These are phyloP conservation scores for Hypomyces perniciosus DNA, from an alignment of 2,329 filamentous ascomycete species.

Conservation along the genomic window DNA sequence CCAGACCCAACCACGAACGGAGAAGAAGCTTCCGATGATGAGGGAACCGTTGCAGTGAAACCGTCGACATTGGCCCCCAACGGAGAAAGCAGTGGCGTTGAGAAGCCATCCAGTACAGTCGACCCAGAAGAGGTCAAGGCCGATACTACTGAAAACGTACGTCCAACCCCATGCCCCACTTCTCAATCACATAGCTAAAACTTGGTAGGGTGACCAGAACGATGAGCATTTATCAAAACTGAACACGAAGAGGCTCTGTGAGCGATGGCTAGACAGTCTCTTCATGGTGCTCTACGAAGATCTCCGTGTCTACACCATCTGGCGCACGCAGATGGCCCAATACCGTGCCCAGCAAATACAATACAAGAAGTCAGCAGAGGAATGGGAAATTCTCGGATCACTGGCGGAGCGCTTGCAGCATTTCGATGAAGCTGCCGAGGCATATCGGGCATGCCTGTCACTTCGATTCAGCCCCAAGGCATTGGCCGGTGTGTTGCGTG, in stretches of 20 bases:
- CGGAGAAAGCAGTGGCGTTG: slow-evolving; percentile 44
- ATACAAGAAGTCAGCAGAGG: slow-evolving; percentile 93
- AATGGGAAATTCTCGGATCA: slow-evolving; percentile 96
- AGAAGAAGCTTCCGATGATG: slow-evolving; percentile 31
- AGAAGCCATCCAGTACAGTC: slow-evolving; percentile 74
- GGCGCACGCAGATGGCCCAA: slow-evolving; percentile 96
- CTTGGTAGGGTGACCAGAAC: slow-evolving; percentile 50
- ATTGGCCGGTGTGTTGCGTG: slow-evolving; percentile 73
- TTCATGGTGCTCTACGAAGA: slow-evolving; percentile 99
- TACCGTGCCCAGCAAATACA: slow-evolving; percentile 88
- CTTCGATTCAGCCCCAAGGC: slow-evolving; percentile 92
- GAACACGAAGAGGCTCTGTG: slow-evolving; percentile 94
- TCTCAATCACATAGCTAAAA: slow-evolving; percentile 17
- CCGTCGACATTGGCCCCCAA: slow-evolving; percentile 27
- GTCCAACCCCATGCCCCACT: slow-evolving; percentile 17
- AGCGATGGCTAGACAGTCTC: slow-evolving; percentile 95
- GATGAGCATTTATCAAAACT: slow-evolving; percentile 80
- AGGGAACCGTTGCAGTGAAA: slow-evolving; percentile 27
- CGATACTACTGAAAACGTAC: slow-evolving; percentile 64
- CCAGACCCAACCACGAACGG: slow-evolving; percentile 54
- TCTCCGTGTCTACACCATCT: slow-evolving; percentile 96
- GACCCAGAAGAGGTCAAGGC: slow-evolving; percentile 72
- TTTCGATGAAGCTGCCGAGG: slow-evolving; percentile 83
- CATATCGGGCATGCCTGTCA: slow-evolving; percentile 80
- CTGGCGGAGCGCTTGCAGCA: slow-evolving; percentile 91